Conservation (phyloP, 257 asterid species). For the Anisodus tanguticus region DNA sequence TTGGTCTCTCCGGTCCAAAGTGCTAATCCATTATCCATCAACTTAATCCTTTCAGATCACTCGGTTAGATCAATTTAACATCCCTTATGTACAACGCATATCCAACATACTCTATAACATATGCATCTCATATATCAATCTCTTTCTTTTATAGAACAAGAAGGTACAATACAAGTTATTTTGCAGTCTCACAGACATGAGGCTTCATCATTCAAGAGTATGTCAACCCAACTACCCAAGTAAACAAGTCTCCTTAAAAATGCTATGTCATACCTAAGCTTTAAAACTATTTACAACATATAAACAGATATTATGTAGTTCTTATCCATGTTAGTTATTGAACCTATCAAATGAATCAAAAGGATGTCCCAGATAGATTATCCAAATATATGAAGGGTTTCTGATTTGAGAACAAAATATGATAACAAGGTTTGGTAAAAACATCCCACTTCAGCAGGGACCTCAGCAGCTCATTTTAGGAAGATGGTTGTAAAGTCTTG, state of each 20-base stretch:
- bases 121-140: neutral
- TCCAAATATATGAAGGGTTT: slow-evolving; percentile 13
- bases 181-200: slow-evolving; percentile 3
- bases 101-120: slow-evolving; percentile 14
- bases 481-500: too few relatives aligned
- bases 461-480: neutral
- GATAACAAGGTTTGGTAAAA: slow-evolving; percentile 9
- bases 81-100: slow-evolving; percentile 10
- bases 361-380: neutral
- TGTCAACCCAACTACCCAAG: neutral
- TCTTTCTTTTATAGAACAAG: neutral
- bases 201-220: slow-evolving; percentile 9
- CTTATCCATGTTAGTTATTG: neutral
- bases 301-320: neutral
- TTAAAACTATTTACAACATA: neutral
- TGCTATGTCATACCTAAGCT: neutral
- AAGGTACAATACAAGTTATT: neutral
- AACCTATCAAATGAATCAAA: slow-evolving; percentile 6
- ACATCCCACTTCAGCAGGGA: neutral
- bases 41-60: neutral
- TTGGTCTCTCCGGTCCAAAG: neutral
- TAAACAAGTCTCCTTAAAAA: slow-evolving; percentile 22
- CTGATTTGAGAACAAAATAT: neutral
- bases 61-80: neutral
- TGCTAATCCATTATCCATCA: slow-evolving; percentile 18